These are phyloP conservation scores for Brassica carinata DNA, from an alignment of 345 rosid species.

Conservation along the genomic window DNA sequence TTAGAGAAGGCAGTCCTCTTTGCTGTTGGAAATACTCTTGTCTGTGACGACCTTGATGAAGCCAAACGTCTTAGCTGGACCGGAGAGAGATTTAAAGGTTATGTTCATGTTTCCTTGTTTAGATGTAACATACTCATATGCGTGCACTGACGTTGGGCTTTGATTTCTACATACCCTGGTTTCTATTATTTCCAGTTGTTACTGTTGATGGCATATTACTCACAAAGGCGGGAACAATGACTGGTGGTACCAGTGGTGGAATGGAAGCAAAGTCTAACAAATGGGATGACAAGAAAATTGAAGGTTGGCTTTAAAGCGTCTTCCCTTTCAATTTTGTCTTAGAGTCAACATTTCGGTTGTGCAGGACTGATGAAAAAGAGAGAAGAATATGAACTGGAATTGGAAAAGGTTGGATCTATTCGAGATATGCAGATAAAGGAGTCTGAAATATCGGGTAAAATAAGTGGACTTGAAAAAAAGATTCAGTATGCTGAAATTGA, in stretches of 20 bases:
- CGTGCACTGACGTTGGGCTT: slow-evolving; percentile 13
- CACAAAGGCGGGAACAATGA: slow-evolving; percentile 97
- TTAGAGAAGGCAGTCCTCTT: slow-evolving; percentile 90
- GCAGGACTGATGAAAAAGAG: slow-evolving; percentile 73
- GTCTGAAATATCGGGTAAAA: slow-evolving; percentile 89
- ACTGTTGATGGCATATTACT: slow-evolving; percentile 94
- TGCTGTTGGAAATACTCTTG: slow-evolving; percentile 97
- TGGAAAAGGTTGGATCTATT: slow-evolving; percentile 87
- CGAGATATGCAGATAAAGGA: slow-evolving; percentile 94
- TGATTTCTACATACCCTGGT: slow-evolving; percentile 21
- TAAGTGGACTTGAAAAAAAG: slow-evolving; percentile 96
- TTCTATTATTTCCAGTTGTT: slow-evolving; percentile 63
- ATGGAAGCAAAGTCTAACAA: slow-evolving; percentile 97
- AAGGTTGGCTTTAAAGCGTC: slow-evolving; percentile 57
- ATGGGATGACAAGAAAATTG: slow-evolving; percentile 96
- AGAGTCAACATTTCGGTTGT: slow-evolving; percentile 27
- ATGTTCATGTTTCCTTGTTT: slow-evolving; percentile 20
- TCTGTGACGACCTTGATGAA: slow-evolving; percentile 95
- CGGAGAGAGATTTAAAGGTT: slow-evolving; percentile 92
- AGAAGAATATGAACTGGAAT: slow-evolving; percentile 74
- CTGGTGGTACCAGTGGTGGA: slow-evolving; percentile 99
- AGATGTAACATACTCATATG: slow-evolving; percentile 24
- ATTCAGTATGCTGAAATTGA: slow-evolving; percentile 95
- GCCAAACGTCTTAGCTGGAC: slow-evolving; percentile 94
- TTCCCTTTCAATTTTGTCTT: slow-evolving; percentile 17